These are phyloP conservation scores for Cephaloascus fragrans DNA, from an alignment of 805 yeast genomes.

Conservation along the genomic window DNA sequence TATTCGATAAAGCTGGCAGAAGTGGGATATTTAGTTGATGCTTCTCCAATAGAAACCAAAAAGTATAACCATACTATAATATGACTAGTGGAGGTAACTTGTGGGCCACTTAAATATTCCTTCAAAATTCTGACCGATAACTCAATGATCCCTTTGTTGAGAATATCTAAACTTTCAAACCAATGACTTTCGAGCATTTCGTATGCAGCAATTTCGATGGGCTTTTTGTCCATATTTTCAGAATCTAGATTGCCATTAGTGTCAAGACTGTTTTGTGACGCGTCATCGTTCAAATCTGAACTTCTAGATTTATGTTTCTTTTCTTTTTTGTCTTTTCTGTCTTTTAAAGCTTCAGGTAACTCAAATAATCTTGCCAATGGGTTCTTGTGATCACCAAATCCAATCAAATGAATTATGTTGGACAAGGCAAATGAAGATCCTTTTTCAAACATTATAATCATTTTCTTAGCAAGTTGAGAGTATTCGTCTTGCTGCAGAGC, in stretches of 20 bases:
- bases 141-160: slow-evolving; percentile 58
- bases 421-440: slow-evolving; percentile 70
- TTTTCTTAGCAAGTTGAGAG: slow-evolving; percentile 27
- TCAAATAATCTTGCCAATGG: slow-evolving; percentile 71
- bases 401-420: slow-evolving; percentile 64
- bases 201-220: slow-evolving; percentile 9
- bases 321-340: slow-evolving; percentile 64
- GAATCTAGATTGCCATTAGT: slow-evolving; percentile 6
- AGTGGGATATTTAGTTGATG: slow-evolving; percentile 33
- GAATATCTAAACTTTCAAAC: slow-evolving; percentile 44
- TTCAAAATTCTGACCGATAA: slow-evolving; percentile 59
- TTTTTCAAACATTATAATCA: slow-evolving; percentile 69
- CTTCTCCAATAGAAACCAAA: slow-evolving; percentile 52
- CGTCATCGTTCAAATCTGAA: slow-evolving; percentile 5
- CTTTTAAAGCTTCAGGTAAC: slow-evolving; percentile 62
- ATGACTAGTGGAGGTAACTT: slow-evolving; percentile 60
- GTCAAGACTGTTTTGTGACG: not conserved
- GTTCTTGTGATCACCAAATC: slow-evolving; percentile 67
- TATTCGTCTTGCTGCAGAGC: too few species aligned
- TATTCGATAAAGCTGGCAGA: slow-evolving; percentile 38
- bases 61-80: slow-evolving; percentile 71
- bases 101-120: slow-evolving; percentile 62
- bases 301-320: slow-evolving; percentile 36
- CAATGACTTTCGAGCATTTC: slow-evolving; percentile 32
- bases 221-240: slow-evolving; percentile 5